Base-by-base conservation (phyloP, 2,329 filamentous ascomycete species). In the Paecilomyces fulvus region DNA sequence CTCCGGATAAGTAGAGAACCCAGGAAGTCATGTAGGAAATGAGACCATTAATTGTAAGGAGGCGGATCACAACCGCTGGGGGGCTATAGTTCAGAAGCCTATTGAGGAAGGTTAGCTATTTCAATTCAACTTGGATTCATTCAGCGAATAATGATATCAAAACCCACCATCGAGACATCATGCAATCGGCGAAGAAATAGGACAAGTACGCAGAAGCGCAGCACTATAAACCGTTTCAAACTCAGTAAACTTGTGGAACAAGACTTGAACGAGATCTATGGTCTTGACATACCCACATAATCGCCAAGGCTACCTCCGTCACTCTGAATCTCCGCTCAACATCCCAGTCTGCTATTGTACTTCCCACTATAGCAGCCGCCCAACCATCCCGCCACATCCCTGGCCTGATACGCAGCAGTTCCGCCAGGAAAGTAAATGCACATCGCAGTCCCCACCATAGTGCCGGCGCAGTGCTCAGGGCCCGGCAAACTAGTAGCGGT, bases 41-140 rank as follows among this genome's bases (percentile, higher is more conserved):
- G 59, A 89, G 79, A 56, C 83, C 84, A 69, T 86, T 88, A 59
- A 88, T 87, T 58, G 87, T 87, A 53, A 90, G 78, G 49, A 94
- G 85, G 52, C 89, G 88, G 57, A 94, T 85, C 59, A 92, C 83
- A 51, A 90, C 90, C 52, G 89, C 89, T 63, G 74, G 69, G 43
- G 89, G 88, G 12, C 89, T 90, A 74, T 92, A 94, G 71, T 91
- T 87, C 63, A 92, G 80, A 64, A 94, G 85, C 89, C 87, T 89
- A 57, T 56, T 58, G 11, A 51, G 30, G 10, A 37, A 33, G 46
- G 30, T 30, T 51, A 56, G 30, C 50, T 54, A 43, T 33, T 17
- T 52, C 56, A 46, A 43, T 37, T 31, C 56, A 30, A 43, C 52
- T 21, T 21, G 5, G 30, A 51, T 50, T 3, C 31, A 49, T 48